Percentiles rank a stretch among this genome's conserved stretches.
Conservation (phyloP, 2,329 filamentous ascomycete genomes). For the Penicillium oxalicum region DNA sequence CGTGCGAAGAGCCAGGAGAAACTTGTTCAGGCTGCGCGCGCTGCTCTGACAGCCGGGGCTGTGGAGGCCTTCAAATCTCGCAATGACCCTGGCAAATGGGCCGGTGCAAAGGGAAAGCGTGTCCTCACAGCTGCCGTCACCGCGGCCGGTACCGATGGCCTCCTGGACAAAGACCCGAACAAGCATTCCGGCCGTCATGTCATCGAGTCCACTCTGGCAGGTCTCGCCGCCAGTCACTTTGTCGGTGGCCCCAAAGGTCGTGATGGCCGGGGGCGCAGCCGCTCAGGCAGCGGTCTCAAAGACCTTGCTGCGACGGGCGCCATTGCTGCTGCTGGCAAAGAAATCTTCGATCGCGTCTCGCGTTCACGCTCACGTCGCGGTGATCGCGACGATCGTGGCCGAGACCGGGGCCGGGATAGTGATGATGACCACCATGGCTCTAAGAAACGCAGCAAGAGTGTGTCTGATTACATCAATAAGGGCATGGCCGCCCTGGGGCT, state of each 20-base stretch:
- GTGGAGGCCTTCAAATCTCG: conserved; percentile 87
- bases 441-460: conserved; percentile 42
- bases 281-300: conserved; percentile 43
- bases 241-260: conserved; percentile 59
- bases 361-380: conserved; percentile 40
- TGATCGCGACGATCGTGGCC: conserved; percentile 18
- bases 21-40: conserved; percentile 81
- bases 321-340: conserved; percentile 45
- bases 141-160: conserved; percentile 77
- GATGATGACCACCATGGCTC: conserved; percentile 42
- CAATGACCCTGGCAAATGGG: conserved; percentile 84
- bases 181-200: conserved; percentile 75
- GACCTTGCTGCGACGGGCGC: conserved; percentile 40
- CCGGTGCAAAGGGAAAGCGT: conserved; percentile 84
- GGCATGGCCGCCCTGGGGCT: conserved; percentile 43
- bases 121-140: conserved; percentile 80
- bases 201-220: conserved; percentile 80
- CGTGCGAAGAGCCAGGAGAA: conserved; percentile 52
- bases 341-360: conserved; percentile 35
- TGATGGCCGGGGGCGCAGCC: conserved; percentile 53
- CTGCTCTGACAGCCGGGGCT: conserved; percentile 81
- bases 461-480: conserved; percentile 41
- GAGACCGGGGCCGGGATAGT: conserved; percentile 46
- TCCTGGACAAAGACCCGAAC: conserved; percentile 61
- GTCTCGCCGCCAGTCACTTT: conserved; percentile 76